Evolutionary conservation across 768 basidiomycete species (phyloP).

Genomic region (Boletus tylopilopsis): DNA sequence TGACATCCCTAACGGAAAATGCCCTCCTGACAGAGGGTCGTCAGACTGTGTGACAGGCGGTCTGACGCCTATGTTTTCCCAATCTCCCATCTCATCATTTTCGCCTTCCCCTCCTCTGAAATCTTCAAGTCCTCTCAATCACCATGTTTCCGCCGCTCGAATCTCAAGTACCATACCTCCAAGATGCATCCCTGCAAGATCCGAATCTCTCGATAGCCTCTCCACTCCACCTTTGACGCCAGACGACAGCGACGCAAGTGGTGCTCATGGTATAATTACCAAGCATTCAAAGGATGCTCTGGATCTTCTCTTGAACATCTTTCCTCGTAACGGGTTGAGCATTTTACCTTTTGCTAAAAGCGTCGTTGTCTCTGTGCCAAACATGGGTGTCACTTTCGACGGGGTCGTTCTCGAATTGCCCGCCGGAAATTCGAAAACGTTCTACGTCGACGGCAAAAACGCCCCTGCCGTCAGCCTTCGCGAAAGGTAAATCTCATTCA

Average conservation of each 20-base stretch:
- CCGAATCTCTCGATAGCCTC: constrained; percentile 38
- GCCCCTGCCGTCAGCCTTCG: constrained; percentile 75
- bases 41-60: constrained; percentile 93
- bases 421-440: constrained; percentile 63
- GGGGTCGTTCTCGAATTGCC: constrained; percentile 77
- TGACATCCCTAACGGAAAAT: constrained; percentile 88
- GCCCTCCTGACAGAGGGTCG: constrained; percentile 96
- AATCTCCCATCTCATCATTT: constrained; percentile 35
- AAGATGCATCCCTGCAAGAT: constrained; percentile 41
- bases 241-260: constrained; percentile 51
- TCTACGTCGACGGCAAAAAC: constrained; percentile 84
- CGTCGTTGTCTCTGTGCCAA: constrained; percentile 68
- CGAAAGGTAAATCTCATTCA: constrained; percentile 63
- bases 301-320: constrained; percentile 74
- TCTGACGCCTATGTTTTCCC: constrained; percentile 62
- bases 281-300: constrained; percentile 60
- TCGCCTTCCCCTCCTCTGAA: constrained; percentile 30
- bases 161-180: constrained; percentile 34
- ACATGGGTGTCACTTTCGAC: constrained; percentile 66
- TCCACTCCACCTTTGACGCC: constrained; percentile 80
- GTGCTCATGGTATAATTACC: constrained; percentile 38
- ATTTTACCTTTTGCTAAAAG: constrained; percentile 72
- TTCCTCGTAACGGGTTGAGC: constrained; percentile 66
- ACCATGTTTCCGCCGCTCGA: constrained; percentile 15
- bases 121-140: constrained; percentile 14